Percentiles rank a stretch among this genome's conserved stretches.
Evolutionary conservation across 1,284 basidiomycete species (phyloP).

Genomic region (Cutaneotrichosporon sp.): DNA sequence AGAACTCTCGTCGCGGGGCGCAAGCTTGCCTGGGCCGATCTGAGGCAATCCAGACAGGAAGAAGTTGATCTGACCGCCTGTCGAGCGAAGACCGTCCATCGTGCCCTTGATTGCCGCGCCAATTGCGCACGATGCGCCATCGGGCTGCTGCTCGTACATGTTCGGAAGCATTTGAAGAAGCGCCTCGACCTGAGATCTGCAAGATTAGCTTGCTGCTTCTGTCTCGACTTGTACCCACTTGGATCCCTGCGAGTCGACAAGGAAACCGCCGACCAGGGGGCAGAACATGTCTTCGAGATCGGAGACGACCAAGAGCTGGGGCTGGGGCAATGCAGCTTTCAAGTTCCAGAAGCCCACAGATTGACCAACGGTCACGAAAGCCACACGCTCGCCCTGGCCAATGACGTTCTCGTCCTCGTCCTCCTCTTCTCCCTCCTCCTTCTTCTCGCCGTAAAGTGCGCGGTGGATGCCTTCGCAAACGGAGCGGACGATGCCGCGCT

Average conservation of each 20-base stretch:
- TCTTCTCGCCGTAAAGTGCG: slow-evolving; percentile 63
- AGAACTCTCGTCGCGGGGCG: slow-evolving; percentile 61
- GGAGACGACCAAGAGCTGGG: slow-evolving; percentile 75
- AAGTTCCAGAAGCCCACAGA: slow-evolving; percentile 87
- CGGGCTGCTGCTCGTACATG: slow-evolving; percentile 54
- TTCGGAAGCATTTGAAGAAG: slow-evolving; percentile 61
- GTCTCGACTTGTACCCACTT: slow-evolving; percentile 51
- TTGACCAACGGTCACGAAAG: slow-evolving; percentile 79
- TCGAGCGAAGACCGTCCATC: slow-evolving; percentile 67
- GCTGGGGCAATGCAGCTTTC: slow-evolving; percentile 59
- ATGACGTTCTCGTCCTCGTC: slow-evolving; percentile 50
- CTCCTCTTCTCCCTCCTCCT: slow-evolving; percentile 46
- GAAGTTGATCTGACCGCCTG: slow-evolving; percentile 78
- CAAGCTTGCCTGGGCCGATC: slow-evolving; percentile 67
- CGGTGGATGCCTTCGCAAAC: slow-evolving; percentile 64
- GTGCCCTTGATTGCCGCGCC: slow-evolving; percentile 73
- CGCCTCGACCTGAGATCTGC: slow-evolving; percentile 38
- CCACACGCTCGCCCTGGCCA: slow-evolving; percentile 53
- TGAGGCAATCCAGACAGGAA: slow-evolving; percentile 78
- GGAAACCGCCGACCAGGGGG: slow-evolving; percentile 69
- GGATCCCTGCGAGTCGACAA: slow-evolving; percentile 70
- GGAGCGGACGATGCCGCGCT: slow-evolving; percentile 67
- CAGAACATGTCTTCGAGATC: slow-evolving; percentile 89
- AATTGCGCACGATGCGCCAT: slow-evolving; percentile 59
- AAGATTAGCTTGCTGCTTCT: background rate